Percentiles rank a stretch among this genome's conserved stretches.
Evolutionary conservation across 2,329 filamentous ascomycete species (phyloP).

Genomic region (Penicillium sp.): DNA sequence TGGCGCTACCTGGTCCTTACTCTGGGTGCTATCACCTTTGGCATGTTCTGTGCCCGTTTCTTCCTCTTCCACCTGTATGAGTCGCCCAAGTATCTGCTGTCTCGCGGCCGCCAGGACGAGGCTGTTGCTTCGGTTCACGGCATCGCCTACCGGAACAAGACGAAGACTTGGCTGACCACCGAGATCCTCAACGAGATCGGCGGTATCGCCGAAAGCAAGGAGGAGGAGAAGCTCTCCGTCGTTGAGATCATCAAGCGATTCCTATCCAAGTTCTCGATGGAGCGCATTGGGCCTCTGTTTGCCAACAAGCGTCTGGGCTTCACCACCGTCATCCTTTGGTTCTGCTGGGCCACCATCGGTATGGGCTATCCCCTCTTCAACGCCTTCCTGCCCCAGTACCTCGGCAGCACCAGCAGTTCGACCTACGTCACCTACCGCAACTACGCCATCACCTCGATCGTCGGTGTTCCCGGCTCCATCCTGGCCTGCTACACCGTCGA

Average conservation of each 20-base stretch:
- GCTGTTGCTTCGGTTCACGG: constrained; percentile 77
- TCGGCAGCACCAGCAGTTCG: constrained; percentile 57
- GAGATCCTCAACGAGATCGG: constrained; percentile 60
- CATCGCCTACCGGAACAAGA: constrained; percentile 67
- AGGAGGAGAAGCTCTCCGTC: constrained; percentile 42
- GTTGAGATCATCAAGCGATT: constrained; percentile 56
- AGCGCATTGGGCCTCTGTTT: constrained; percentile 65
- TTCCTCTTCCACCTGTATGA: constrained; percentile 79
- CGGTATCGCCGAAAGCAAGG: constrained; percentile 43
- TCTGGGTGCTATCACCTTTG: constrained; percentile 69
- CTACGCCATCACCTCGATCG: constrained; percentile 75
- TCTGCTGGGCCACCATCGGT: constrained; percentile 78
- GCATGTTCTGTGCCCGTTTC: constrained; percentile 76
- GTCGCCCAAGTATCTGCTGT: constrained; percentile 79
- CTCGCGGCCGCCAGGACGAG: constrained; percentile 69
- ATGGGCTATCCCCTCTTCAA: constrained; percentile 89
- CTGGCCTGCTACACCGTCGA: constrained; percentile 73
- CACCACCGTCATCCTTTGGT: constrained; percentile 64
- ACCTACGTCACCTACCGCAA: constrained; percentile 63
- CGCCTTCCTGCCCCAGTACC: constrained; percentile 81
- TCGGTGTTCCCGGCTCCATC: constrained; percentile 73
- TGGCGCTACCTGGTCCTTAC: constrained; percentile 74
- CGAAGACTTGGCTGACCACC: constrained; percentile 71
- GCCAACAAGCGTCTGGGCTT: constrained; percentile 46
- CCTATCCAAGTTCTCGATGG: constrained; percentile 63